Base-by-base conservation (phyloP, 2,329 filamentous ascomycete species). In the Talaromyces islandicus region DNA sequence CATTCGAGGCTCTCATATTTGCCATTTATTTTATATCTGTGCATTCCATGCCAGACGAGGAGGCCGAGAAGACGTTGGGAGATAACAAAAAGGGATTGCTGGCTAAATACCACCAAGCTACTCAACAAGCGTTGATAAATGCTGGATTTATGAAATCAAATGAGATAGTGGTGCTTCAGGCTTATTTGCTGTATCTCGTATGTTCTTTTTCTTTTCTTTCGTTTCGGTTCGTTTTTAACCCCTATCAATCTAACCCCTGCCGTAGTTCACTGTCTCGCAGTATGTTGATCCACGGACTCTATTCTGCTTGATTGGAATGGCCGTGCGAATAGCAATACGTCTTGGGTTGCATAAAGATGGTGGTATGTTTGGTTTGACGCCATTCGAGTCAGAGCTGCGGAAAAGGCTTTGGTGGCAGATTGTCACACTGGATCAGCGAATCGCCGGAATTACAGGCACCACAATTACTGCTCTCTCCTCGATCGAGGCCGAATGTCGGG, bases 361-460 rank as follows among this genome's bases (percentile, higher is more conserved):
- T 3, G 78, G 77, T 3, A 78, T 82, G 65, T 72, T 64, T 67
- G 73, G 70, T 64, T 65, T 69, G 19, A 66, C 70, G 74, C 2
- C 81, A 78, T 53, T 88, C 58, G 87, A 90, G 65, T 81, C 83
- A 4, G 88, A 90, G 72, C 81, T 88, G 70, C 81, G 87, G 11
- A 81, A 87, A 56, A 80, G 88, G 48, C 73, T 90, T 3, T 90
- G 87, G 87, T 90, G 87, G 87, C 83, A 85, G 56, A 78, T 91
- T 14, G 81, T 87, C 32, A 79, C 83, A 19, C 87, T 89, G 62
- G 88, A 91, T 70, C 81, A 83, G 62, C 84, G 87, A 17, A 82
- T 89, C 35, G 82, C 85, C 56, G 87, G 90, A 68, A 83, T 89
- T 70, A 82, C 84, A 7, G 83, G 84, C 54, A 84, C 66, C 48